These are phyloP conservation scores for Arabidopsis lyrata DNA, from an alignment of 441 rosid species.

Conservation along the genomic window DNA sequence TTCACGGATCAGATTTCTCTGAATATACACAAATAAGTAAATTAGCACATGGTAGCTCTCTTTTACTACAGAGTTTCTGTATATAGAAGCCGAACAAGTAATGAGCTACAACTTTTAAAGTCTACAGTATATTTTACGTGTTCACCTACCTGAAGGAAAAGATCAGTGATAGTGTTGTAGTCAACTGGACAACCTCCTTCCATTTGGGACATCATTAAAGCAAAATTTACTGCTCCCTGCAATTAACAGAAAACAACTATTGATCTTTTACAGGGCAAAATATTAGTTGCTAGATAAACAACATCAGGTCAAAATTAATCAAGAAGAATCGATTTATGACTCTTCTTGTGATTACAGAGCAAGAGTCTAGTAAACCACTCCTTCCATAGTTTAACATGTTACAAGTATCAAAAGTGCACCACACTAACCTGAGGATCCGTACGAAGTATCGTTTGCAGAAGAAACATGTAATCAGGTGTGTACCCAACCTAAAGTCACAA, in stretches of 20 bases:
- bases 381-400: conserved; percentile 22
- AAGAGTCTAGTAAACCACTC: conserved; percentile 24
- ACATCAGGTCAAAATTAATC: conserved; percentile 13
- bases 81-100: background rate
- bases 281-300: conserved; percentile 9
- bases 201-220: conserved; percentile 99
- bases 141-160: conserved; percentile 90
- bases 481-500: conserved; percentile 85
- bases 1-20: conserved; percentile 99
- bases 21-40: conserved; percentile 30
- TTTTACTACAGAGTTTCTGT: conserved; percentile 6
- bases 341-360: conserved; percentile 13
- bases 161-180: conserved; percentile 98
- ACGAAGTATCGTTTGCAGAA: conserved; percentile 98
- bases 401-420: conserved; percentile 35
- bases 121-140: background rate
- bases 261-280: background rate
- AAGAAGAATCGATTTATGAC: conserved; percentile 10
- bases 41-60: conserved; percentile 22
- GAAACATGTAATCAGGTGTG: conserved; percentile 98
- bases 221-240: conserved; percentile 99
- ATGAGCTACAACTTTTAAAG: conserved; percentile 13
- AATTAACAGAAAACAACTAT: conserved; percentile 32
- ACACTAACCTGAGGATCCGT: conserved; percentile 95
- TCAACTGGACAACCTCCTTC: conserved; percentile 99